Base-by-base conservation (phyloP, 2,329 filamentous ascomycete genomes). In the Fusarium sp. region DNA sequence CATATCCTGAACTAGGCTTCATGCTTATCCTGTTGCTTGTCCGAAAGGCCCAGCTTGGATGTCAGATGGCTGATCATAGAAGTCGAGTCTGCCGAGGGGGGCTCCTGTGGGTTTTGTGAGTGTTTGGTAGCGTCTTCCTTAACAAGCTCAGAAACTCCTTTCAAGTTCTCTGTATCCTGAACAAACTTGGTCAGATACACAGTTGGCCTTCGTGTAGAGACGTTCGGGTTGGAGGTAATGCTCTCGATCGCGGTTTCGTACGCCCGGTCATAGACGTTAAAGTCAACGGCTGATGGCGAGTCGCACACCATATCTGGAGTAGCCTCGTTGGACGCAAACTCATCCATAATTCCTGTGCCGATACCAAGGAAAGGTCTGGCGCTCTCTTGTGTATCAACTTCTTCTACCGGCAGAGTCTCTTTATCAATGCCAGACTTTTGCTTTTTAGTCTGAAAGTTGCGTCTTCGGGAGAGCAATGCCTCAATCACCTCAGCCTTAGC, bases 181-280 rank as follows among this genome's bases (percentile, higher is more conserved):
- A 87, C 81, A 49, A 84, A 81, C 46, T 80, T 81, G 48, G 83
- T 88, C 63, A 85, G 77, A 69, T 85, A 88, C 51, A 87, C 79
- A 16, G 81, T 79, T 16, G 83, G 81, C 53, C 79, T 77, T 46
- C 80, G 75, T 18, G 79, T 76, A 25, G 81, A 19, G 31, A 66
- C 77, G 62, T 79, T 82, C 31, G 69, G 70, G 18, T 64, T 42
- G 28, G 81, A 75, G 71, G 79, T 81, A 74, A 98, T 95, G 18
- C 90, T 87, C 28, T 96, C 88, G 80, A 98, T 93, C 65, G 92
- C 88, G 21, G 77, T 76, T 75, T 93, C 89, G 77, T 97, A 98
- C 1, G 95, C 95, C 1, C 87, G 89, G 78, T 97, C 93, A 78
- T 97, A 98, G 61, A 98, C 91, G 76, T 96, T 90, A 73, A 93